phyloP scores from a whole-genome alignment of 441 rosid species.

The Syzygium malaccense region DNA sequence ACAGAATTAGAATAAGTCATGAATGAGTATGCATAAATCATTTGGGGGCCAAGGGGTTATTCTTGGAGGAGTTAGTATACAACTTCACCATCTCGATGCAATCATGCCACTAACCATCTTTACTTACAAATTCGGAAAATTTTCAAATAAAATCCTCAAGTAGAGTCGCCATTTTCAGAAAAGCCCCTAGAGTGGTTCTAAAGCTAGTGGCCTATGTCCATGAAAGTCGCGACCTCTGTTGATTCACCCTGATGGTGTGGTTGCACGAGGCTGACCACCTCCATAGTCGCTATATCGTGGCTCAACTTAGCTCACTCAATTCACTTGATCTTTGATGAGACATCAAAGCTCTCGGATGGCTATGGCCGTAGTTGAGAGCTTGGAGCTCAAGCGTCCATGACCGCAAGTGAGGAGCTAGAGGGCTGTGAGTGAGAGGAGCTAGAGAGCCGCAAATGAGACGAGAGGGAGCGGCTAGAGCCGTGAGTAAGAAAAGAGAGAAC shows the following conservation, averaged over 20 bases:
- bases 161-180: background rate
- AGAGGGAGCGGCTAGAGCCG: background rate
- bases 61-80: background rate
- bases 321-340: background rate
- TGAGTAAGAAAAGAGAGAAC: background rate
- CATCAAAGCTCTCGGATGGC: background rate
- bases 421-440: background rate
- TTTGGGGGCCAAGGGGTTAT: background rate
- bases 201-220: background rate
- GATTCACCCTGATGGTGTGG: background rate
- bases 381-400: background rate
- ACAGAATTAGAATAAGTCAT: background rate
- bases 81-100: background rate
- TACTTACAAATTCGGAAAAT: background rate
- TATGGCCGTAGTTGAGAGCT: background rate
- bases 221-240: background rate
- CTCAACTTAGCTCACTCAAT: background rate
- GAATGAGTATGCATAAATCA: background rate
- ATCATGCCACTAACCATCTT: background rate
- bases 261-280: background rate
- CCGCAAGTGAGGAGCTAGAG: background rate
- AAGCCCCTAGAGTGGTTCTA: background rate
- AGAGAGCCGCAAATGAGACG: background rate
- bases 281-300: accelerated
- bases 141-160: background rate